phyloP scores from a whole-genome alignment of 768 basidiomycete genomes.

The Podaxis rugospora region DNA sequence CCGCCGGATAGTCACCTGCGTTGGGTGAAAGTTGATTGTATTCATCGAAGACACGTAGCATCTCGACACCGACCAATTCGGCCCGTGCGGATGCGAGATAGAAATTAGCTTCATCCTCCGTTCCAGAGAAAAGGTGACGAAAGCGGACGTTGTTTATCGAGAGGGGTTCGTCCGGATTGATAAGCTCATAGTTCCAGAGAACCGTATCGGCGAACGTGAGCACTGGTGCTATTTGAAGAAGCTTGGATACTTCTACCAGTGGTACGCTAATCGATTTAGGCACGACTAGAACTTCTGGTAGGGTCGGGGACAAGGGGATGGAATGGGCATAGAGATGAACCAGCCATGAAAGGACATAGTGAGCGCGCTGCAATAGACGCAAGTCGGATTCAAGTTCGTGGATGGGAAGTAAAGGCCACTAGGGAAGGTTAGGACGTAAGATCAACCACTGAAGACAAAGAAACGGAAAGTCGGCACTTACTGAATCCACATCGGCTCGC shows the following conservation, averaged over 20 bases:
- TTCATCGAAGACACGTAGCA: constrained; percentile 83
- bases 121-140: constrained; percentile 75
- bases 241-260: constrained; percentile 66
- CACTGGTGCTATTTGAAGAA: constrained; percentile 86
- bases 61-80: constrained; percentile 83
- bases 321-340: constrained; percentile 91
- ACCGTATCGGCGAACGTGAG: constrained; percentile 96
- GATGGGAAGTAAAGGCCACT: constrained; percentile 74
- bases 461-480: constrained; percentile 33
- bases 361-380: constrained; percentile 74
- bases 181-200: constrained; percentile 82
- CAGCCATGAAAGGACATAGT: constrained; percentile 86
- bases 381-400: constrained; percentile 47
- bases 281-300: constrained; percentile 42
- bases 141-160: constrained; percentile 73
- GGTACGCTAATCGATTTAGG: constrained; percentile 79
- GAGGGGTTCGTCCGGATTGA: constrained; percentile 52
- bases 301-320: constrained; percentile 38
- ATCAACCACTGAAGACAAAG: not conserved
- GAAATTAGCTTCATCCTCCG: constrained; percentile 81
- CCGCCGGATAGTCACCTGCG: constrained; percentile 53
- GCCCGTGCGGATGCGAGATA: constrained; percentile 80
- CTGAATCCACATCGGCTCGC: constrained; percentile 58
- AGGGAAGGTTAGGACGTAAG: constrained; percentile 5
- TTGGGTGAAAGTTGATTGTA: constrained; percentile 70